A percentile compares a stretch with the other conserved stretches of the same genome.
These are phyloP conservation scores for Alternaria burnsii DNA, from an alignment of 2,329 filamentous ascomycete genomes.

Conservation along the genomic window DNA sequence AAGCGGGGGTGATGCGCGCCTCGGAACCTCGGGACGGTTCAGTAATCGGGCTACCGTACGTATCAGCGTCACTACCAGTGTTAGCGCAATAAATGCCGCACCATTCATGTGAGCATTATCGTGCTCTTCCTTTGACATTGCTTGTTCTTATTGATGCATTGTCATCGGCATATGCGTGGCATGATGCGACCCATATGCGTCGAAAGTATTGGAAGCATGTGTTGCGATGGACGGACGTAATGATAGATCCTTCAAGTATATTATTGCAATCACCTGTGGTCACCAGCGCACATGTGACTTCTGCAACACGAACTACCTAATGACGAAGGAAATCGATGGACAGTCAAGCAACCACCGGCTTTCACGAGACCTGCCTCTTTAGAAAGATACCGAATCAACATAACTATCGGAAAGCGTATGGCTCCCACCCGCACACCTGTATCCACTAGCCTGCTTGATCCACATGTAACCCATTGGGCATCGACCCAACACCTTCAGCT, in stretches of 20 bases:
- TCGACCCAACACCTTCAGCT: slow-evolving; percentile 61
- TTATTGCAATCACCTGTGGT: too few species aligned
- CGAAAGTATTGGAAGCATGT: too few species aligned
- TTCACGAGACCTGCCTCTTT: not conserved
- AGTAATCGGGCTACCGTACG: not conserved
- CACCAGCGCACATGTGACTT: too few species aligned
- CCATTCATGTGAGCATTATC: too few species aligned
- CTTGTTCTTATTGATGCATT: not conserved
- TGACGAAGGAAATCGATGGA: too few species aligned
- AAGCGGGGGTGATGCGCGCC: not conserved
- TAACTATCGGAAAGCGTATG: slow-evolving; percentile 1
- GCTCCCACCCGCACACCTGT: slow-evolving; percentile 67
- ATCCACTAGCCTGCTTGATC: slow-evolving; percentile 68
- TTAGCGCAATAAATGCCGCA: not conserved
- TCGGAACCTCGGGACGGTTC: slow-evolving; percentile 3
- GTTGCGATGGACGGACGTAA: too few species aligned
- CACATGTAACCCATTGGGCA: slow-evolving; percentile 68
- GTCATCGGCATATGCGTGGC: not conserved
- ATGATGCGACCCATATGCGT: too few species aligned
- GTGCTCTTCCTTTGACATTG: not conserved
- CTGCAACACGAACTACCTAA: too few species aligned
- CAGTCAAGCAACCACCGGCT: too few species aligned
- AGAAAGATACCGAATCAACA: slow-evolving; percentile 14
- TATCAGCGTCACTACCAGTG: not conserved
- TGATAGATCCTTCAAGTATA: too few species aligned